phyloP scores from a whole-genome alignment of 352 stramenopile genomes.

The Hyaloperonospora brassicae region DNA sequence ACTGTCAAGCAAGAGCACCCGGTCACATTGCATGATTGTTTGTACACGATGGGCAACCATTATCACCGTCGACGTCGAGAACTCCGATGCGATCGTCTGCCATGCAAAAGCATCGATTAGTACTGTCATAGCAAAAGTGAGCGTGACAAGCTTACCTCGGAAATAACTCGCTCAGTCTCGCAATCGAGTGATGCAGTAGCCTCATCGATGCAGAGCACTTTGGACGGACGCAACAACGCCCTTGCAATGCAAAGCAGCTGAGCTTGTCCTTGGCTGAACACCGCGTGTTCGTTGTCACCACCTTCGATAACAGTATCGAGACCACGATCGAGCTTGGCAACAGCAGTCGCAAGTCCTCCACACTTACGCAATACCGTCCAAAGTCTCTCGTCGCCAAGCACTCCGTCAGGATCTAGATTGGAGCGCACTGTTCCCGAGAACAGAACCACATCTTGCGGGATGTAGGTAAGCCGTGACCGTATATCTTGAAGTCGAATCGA shows the following conservation, averaged over 20 bases:
- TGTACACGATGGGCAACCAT: slow-evolving; percentile 96
- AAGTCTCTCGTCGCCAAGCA: slow-evolving; percentile 38
- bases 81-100: slow-evolving; percentile 88
- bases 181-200: slow-evolving; percentile 88
- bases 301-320: slow-evolving; percentile 45
- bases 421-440: slow-evolving; percentile 76
- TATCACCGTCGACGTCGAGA: slow-evolving; percentile 90
- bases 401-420: slow-evolving; percentile 70
- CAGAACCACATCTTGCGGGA: slow-evolving; percentile 78
- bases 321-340: slow-evolving; percentile 37
- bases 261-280: slow-evolving; percentile 64
- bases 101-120: slow-evolving; percentile 6
- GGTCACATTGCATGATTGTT: slow-evolving; percentile 93
- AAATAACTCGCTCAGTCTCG: slow-evolving; percentile 71
- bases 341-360: slow-evolving; percentile 31
- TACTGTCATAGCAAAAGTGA: background rate
- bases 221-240: slow-evolving; percentile 81
- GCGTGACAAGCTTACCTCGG: slow-evolving; percentile 39
- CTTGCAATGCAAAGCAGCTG: slow-evolving; percentile 74
- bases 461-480: slow-evolving; percentile 63
- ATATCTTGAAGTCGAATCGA: slow-evolving; percentile 55
- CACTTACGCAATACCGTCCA: slow-evolving; percentile 51
- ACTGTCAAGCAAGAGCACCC: slow-evolving; percentile 59
- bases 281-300: slow-evolving; percentile 30
- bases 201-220: slow-evolving; percentile 91